Conservation (phyloP, 192 early-diverging fungal species). For the Gigaspora rosea region DNA sequence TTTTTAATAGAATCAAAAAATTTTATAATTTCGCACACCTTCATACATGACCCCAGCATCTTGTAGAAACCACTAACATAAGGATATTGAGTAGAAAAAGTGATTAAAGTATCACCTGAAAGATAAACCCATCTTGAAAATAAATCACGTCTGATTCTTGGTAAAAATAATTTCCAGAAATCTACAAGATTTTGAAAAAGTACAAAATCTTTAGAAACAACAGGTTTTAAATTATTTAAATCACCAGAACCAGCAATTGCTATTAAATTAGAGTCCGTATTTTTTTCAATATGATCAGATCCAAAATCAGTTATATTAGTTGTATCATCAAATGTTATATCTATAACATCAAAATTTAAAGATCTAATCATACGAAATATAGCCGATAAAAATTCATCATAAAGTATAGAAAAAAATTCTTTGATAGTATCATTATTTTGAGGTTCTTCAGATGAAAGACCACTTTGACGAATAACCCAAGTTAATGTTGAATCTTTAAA, state of each 20-base stretch:
- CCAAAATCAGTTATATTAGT: too few relatives aligned
- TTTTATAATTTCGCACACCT: conserved; percentile 42
- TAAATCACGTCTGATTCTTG: conserved; percentile 39
- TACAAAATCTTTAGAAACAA: conserved; percentile 63
- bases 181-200: conserved; percentile 71
- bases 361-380: conserved; percentile 46
- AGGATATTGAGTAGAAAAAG: conserved; percentile 56
- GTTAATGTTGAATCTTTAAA: conserved; percentile 42
- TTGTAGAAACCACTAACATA: conserved; percentile 78
- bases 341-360: conserved; percentile 40
- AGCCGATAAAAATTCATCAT: conserved; percentile 54
- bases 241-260: conserved; percentile 47
- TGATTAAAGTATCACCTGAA: conserved; percentile 52
- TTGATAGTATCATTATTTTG: conserved; percentile 27
- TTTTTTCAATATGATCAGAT: neutral
- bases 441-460: conserved; percentile 1
- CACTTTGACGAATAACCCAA: neutral
- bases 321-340: conserved; percentile 13
- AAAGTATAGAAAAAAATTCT: conserved; percentile 46
- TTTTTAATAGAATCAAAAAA: conserved; percentile 38
- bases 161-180: conserved; percentile 58
- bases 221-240: conserved; percentile 50
- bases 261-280: neutral
- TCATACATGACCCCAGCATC: conserved; percentile 53
- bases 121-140: conserved; percentile 64